Evolutionary conservation across 805 yeast genomes (phyloP).

Genomic region (Blastobotrys parvus): DNA sequence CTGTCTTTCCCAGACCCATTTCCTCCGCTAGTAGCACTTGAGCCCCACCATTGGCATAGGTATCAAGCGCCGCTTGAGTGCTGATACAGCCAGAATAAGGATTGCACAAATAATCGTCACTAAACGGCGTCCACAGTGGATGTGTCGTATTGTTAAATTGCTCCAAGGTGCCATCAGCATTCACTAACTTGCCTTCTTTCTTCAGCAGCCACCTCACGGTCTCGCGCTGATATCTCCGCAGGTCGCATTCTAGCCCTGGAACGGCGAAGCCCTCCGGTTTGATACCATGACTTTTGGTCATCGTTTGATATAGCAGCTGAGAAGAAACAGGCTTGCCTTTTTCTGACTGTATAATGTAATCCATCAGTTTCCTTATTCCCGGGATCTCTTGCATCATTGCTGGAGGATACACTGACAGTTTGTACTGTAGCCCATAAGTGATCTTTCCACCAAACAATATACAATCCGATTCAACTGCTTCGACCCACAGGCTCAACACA

Average conservation of each 20-base stretch:
- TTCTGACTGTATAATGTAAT: background rate
- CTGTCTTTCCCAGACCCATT: constrained; percentile 96
- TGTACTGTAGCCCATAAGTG: background rate
- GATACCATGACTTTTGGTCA: constrained; percentile 2
- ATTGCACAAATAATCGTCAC: constrained; percentile 5
- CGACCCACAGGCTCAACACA: background rate
- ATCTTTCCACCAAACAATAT: background rate
- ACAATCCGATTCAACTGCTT: background rate
- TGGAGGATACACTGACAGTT: background rate
- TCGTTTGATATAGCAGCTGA: constrained; percentile 9
- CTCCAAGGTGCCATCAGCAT: background rate
- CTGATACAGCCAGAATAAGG: constrained; percentile 23
- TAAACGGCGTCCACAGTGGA: constrained; percentile 19
- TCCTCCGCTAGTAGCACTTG: constrained; percentile 80
- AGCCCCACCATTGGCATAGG: constrained; percentile 5
- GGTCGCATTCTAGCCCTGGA: constrained; percentile 7
- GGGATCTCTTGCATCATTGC: background rate
- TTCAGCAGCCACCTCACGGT: constrained; percentile 31
- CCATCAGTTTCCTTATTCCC: background rate
- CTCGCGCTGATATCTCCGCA: constrained; percentile 29
- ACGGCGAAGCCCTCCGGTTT: constrained; percentile 5
- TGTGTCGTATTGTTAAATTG: constrained; percentile 10
- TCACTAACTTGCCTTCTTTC: constrained; percentile 27
- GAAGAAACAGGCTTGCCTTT: constrained; percentile 3
- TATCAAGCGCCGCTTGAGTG: constrained; percentile 15